Evolutionary conservation across 441 rosid genomes (phyloP).

Genomic region (Jatropha multifida): DNA sequence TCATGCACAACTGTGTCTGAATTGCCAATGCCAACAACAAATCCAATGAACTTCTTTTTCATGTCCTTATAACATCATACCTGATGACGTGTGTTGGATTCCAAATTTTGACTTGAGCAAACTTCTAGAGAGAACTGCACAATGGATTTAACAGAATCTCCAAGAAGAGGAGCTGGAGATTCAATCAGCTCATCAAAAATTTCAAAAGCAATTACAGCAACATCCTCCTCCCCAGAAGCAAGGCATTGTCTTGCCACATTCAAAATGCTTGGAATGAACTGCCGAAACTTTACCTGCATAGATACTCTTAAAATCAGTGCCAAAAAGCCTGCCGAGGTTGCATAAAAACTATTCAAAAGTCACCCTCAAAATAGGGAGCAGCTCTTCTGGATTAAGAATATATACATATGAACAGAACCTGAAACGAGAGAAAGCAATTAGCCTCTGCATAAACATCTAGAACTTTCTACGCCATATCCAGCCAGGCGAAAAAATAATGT

Average conservation of each 20-base stretch:
- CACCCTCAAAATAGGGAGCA: neutral
- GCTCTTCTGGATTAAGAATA: neutral
- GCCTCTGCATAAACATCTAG: neutral
- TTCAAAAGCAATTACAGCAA: constrained; percentile 97
- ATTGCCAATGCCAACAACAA: neutral
- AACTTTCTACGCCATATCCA: neutral
- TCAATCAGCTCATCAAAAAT: constrained; percentile 98
- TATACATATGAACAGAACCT: neutral
- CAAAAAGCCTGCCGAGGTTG: neutral
- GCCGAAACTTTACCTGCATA: constrained; percentile 91
- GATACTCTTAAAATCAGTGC: constrained; percentile 1
- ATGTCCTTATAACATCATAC: constrained; percentile 34
- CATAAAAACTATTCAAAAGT: neutral
- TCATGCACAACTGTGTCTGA: constrained; percentile 3
- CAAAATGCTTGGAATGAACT: constrained; percentile 96
- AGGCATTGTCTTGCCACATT: constrained; percentile 93
- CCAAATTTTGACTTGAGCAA: constrained; percentile 84
- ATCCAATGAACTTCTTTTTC: constrained; percentile 7
- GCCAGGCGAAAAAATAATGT: neutral
- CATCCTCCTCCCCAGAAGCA: constrained; percentile 95
- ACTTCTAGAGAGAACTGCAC: constrained; percentile 99
- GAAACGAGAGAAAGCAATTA: neutral
- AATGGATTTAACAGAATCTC: constrained; percentile 93
- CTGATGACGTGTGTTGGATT: constrained; percentile 96
- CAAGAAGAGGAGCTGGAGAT: constrained; percentile 99